A percentile compares a stretch with the other conserved stretches of the same genome.
Conservation (phyloP, 495 filamentous ascomycete species). For the Massariosphaeria phaeospora region DNA sequence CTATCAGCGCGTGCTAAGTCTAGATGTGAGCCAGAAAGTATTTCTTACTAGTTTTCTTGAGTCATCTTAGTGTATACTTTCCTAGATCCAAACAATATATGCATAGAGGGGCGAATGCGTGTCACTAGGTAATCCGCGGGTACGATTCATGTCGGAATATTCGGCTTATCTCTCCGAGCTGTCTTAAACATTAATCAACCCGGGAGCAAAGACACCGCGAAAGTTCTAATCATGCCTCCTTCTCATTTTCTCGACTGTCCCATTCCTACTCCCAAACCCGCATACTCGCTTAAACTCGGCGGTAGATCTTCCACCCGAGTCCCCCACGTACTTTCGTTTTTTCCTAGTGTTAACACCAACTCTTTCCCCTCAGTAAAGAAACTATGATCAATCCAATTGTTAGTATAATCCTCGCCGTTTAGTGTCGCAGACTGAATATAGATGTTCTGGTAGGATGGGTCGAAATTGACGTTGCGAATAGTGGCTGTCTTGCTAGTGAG, state of each 20-base stretch:
- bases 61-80: no score
- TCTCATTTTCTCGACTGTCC: conserved; percentile 10
- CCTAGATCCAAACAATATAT: no score
- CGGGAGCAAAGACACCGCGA: no score
- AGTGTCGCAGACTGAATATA: conserved; percentile 52
- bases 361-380: conserved; percentile 51
- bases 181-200: no score
- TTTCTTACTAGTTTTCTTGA: no score
- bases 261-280: conserved; percentile 20
- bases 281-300: conserved; percentile 48
- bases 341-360: conserved; percentile 48
- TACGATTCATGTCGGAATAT: no score
- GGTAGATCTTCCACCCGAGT: conserved; percentile 49
- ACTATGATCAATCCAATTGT: conserved; percentile 54
- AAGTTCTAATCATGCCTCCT: no score
- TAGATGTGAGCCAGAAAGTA: no score
- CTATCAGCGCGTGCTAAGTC: no score
- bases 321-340: conserved; percentile 51
- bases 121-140: no score
- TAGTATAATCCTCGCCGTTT: conserved; percentile 49
- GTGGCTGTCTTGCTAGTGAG: conserved; percentile 59
- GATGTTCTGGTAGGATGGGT: conserved; percentile 52
- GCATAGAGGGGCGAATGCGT: no score
- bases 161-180: no score
- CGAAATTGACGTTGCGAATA: conserved; percentile 58